Base-by-base conservation (phyloP, 2,329 filamentous ascomycete genomes). In the Monosporascus sp. region DNA sequence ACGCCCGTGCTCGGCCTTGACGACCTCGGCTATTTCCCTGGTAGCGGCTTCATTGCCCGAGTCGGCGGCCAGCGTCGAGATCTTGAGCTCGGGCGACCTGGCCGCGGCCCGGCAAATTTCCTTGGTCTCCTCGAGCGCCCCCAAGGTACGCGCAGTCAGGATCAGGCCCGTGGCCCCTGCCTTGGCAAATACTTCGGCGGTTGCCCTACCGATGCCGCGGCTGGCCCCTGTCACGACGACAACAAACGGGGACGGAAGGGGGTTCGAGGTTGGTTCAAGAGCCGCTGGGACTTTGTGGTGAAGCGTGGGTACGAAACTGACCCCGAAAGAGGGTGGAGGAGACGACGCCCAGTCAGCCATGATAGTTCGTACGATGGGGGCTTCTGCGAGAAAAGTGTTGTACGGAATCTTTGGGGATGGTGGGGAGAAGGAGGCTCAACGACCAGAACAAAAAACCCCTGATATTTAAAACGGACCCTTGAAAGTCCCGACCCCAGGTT, bases 391-490 rank as follows among this genome's bases (percentile, higher is more conserved):
- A 27, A 31, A 57, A 56, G 38, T 58, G 53, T 55, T 51, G 47
- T 44, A 49, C 50, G 11, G 54, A 58, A 44, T 50, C 59, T 63
- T 20, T 50, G n/a, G 26, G n/a, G 38, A 41, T 47, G 22, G 27
- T 27, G 27, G 4, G 11, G 26, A 3, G 11, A 27, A 27, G 27
- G 27, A 1, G 27, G 9, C 27, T 27, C 27, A 27, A 11, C 8
- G 27, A 2, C 8, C 27, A 27, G 27, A 27, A 4, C 26, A 8
- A 11, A 9, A 27, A 9, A 11, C 8, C 3, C 8, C 27, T 27
- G 9, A 9, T 8, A 22, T 19, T 43, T 19, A 14, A 19, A 9
- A 20, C 20, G 22, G 17, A 11, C 8, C 40, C 27, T 27, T 11
- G 27, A 27, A 9, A 11, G 8, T 3, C 26, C 11, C 8, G 2